Evolutionary conservation across 2,329 filamentous ascomycete species (phyloP).

Genomic region (Colletotrichum phormii): DNA sequence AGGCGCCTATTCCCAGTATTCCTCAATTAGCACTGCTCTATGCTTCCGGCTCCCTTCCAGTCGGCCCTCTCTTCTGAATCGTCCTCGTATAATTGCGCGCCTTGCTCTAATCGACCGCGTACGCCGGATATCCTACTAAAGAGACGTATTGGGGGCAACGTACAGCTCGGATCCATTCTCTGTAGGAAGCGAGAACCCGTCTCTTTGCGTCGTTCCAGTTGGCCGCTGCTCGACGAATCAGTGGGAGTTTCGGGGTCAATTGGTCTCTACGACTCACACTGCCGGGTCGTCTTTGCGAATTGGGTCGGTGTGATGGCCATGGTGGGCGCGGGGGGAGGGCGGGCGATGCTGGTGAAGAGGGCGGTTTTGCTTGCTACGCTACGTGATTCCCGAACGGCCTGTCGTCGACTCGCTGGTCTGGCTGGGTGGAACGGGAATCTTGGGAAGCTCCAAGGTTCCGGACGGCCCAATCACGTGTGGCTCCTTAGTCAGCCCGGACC

Average conservation of each 20-base stretch:
- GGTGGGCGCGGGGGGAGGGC: slow-evolving; percentile 54
- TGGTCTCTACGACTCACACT: slow-evolving; percentile 68
- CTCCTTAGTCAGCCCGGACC: slow-evolving; percentile 30
- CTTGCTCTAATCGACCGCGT: neutral
- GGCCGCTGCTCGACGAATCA: slow-evolving; percentile 71
- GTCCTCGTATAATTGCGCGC: neutral
- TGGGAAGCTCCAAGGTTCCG: slow-evolving; percentile 25
- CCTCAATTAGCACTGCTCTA: neutral
- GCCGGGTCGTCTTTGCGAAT: slow-evolving; percentile 83
- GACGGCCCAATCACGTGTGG: slow-evolving; percentile 33
- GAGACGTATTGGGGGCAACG: slow-evolving; percentile 53
- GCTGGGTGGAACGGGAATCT: slow-evolving; percentile 19
- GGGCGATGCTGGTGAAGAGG: slow-evolving; percentile 43
- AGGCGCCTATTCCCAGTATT: slow-evolving; percentile 73
- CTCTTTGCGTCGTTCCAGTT: slow-evolving; percentile 90
- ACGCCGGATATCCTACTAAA: slow-evolving; percentile 6
- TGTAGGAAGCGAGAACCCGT: slow-evolving; percentile 89
- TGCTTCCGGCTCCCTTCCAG: neutral
- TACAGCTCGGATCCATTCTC: slow-evolving; percentile 97
- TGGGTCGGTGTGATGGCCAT: slow-evolving; percentile 95
- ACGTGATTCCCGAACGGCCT: slow-evolving; percentile 40
- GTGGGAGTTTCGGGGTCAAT: slow-evolving; percentile 38
- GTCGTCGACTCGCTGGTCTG: slow-evolving; percentile 15
- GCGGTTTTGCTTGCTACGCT: slow-evolving; percentile 42
- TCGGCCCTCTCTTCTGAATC: no score